Evolutionary conservation across 306 rosid species (phyloP), one percentile per base, ranked within the genome.

Genomic region (Adenanthera pavonina): DNA sequence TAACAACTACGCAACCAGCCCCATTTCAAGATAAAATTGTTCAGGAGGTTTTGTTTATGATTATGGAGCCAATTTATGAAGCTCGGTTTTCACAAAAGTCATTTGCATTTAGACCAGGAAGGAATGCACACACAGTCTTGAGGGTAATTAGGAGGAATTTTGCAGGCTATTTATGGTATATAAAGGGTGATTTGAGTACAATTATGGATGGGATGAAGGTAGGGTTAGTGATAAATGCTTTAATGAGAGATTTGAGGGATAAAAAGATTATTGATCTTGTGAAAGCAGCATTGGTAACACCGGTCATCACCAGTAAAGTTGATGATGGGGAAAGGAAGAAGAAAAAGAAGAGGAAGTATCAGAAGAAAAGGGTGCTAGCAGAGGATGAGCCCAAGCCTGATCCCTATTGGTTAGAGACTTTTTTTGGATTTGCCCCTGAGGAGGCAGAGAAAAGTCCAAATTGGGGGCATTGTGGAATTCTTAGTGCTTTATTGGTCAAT

Each of bases 371-470:
- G 83, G 97, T 95, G 19, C 78, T 95, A 78, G 97, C 92, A 0
- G 99, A 95, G 85, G 99, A 93, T 62, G 97, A 95, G 83, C 99
- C 97, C 3, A 95, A 95, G 88, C 99, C 99, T 1, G 97, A 95
- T 81, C 99, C 99, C 7, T 95, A 95, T 88, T 93, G 99, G 99
- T 78, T 95, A 64, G 97, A 93, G 40, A 79, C 92, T 0, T 93
- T 95, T 84, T 95, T 95, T 1, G 99, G 99, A n/a, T 93, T 95
- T 64, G 91, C 94, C 0, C 99, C 97, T 0, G 95, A 91, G 88
- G 99, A 93, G 88, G 99, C 97, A 0, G 90, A 81, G 81, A 95
- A 88, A 84, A 83, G 80, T 78, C 99, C 99, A 36, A 84, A 87
- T 74, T 95, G 97, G 95, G 99, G 99, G 2, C 99, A 95, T 81